These are phyloP conservation scores for Garcia nutans DNA, from an alignment of 345 rosid genomes.

Conservation along the genomic window DNA sequence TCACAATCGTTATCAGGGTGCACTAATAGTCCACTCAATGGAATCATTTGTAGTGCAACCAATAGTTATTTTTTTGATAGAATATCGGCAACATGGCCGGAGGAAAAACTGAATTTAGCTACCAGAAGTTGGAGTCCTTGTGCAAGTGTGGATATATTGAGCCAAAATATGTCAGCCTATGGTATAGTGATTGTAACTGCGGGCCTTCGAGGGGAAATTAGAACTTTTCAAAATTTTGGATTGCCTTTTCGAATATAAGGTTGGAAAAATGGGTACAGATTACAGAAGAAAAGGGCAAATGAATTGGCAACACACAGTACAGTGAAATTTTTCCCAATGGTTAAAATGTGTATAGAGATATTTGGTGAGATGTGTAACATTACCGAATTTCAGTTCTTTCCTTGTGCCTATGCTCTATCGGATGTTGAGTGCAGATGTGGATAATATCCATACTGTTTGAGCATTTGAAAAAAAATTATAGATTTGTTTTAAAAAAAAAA, in stretches of 20 bases:
- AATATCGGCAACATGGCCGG: constrained; percentile 91
- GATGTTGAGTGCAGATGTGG: constrained; percentile 32
- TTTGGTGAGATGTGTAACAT: constrained; percentile 69
- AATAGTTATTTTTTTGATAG: constrained; percentile 84
- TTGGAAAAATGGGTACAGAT: background rate
- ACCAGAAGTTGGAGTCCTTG: constrained; percentile 52
- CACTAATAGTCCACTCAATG: constrained; percentile 59
- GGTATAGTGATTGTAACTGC: constrained; percentile 90
- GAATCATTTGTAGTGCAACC: constrained; percentile 75
- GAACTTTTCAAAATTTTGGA: constrained; percentile 88
- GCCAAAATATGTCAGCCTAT: constrained; percentile 65
- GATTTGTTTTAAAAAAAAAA: constrained; percentile 36
- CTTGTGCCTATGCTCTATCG: constrained; percentile 45
- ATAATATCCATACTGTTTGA: constrained; percentile 34
- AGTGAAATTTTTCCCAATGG: constrained; percentile 21
- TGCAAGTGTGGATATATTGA: constrained; percentile 53
- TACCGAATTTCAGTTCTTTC: constrained; percentile 47
- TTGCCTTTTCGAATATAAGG: constrained; percentile 63
- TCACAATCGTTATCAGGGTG: constrained; percentile 40
- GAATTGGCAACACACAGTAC: constrained; percentile 19
- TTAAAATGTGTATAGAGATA: constrained; percentile 61
- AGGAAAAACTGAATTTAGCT: constrained; percentile 59
- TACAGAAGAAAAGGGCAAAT: constrained; percentile 8
- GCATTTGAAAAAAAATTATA: constrained; percentile 42
- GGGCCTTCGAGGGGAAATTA: constrained; percentile 79